phyloP scores from a whole-genome alignment of 139 green algal genomes.

The Picocystis salinarum region DNA sequence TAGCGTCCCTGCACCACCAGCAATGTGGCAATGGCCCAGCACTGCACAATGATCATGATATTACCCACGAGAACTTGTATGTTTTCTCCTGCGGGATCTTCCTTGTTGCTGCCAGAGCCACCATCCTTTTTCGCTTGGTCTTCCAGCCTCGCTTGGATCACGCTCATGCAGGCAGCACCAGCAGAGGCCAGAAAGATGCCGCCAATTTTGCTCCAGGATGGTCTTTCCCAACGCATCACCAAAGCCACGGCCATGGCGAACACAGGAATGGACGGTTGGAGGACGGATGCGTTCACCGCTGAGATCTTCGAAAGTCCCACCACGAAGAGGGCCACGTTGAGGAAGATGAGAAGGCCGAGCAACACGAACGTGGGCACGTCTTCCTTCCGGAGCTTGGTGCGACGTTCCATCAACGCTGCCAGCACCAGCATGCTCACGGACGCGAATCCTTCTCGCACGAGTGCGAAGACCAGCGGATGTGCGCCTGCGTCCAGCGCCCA shows the following conservation, averaged over 20 bases:
- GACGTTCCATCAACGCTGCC: constrained; percentile 1
- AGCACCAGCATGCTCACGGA: neutral
- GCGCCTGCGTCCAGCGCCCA: constrained; percentile 2
- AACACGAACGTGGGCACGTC: neutral
- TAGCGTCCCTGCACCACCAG: constrained; percentile 3
- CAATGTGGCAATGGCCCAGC: neutral
- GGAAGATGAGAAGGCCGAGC: constrained; percentile 1
- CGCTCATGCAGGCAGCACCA: neutral
- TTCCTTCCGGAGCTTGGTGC: neutral
- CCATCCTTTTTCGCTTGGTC: too few species aligned
- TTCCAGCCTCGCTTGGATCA: too few species aligned
- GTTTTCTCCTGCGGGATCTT: neutral
- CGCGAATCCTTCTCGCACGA: constrained; percentile 3
- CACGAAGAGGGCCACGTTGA: constrained; percentile 5
- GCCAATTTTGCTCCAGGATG: neutral
- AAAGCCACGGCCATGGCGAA: neutral
- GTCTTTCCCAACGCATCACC: neutral
- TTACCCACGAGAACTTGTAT: neutral
- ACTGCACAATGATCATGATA: neutral
- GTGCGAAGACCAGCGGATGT: constrained; percentile 2
- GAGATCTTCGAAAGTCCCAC: neutral
- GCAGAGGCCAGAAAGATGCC: neutral
- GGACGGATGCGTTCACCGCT: neutral
- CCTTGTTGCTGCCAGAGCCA: neutral
- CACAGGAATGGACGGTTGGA: constrained; percentile 6